Evolutionary conservation across 106 monocot species (phyloP).

Genomic region (Apostasia ramifera): DNA sequence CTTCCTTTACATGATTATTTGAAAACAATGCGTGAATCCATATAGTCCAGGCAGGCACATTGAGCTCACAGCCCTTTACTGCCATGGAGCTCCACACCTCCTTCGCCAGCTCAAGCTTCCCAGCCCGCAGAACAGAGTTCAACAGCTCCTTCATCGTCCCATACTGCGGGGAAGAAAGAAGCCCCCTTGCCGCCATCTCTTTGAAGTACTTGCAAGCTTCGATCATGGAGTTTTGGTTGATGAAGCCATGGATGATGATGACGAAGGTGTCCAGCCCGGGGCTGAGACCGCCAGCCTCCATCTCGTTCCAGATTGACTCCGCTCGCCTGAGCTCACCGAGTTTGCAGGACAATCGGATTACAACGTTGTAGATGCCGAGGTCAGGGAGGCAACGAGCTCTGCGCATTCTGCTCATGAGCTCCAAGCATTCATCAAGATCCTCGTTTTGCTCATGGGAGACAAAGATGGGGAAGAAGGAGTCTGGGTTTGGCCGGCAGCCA

Average conservation of each 20-base stretch:
- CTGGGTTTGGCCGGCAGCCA: conserved; percentile 45
- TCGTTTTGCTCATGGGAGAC: conserved; percentile 66
- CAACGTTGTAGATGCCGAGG: conserved; percentile 45
- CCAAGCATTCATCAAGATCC: conserved; percentile 71
- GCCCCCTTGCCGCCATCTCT: conserved; percentile 70
- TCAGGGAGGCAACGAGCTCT: conserved; percentile 39
- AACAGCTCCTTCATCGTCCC: conserved; percentile 80
- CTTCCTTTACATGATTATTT: conserved; percentile 69
- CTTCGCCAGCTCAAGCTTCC: conserved; percentile 74
- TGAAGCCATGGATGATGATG: conserved; percentile 62
- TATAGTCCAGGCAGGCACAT: conserved; percentile 83
- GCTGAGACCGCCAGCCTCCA: conserved; percentile 49
- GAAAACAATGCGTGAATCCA: conserved; percentile 91
- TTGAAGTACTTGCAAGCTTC: conserved; percentile 75
- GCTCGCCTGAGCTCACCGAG: conserved; percentile 64
- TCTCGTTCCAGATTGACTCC: conserved; percentile 45
- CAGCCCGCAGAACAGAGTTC: conserved; percentile 63
- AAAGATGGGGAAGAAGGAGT: conserved; percentile 48
- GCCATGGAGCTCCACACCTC: conserved; percentile 66
- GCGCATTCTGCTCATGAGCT: conserved; percentile 56
- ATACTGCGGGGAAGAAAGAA: conserved; percentile 64
- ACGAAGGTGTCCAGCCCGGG: conserved; percentile 69
- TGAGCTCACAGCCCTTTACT: conserved; percentile 66
- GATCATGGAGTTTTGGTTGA: conserved; percentile 33
- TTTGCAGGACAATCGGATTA: conserved; percentile 75